These are phyloP conservation scores for Ceratobasidium sp. DNA, from an alignment of 1,284 basidiomycete species.

Conservation along the genomic window DNA sequence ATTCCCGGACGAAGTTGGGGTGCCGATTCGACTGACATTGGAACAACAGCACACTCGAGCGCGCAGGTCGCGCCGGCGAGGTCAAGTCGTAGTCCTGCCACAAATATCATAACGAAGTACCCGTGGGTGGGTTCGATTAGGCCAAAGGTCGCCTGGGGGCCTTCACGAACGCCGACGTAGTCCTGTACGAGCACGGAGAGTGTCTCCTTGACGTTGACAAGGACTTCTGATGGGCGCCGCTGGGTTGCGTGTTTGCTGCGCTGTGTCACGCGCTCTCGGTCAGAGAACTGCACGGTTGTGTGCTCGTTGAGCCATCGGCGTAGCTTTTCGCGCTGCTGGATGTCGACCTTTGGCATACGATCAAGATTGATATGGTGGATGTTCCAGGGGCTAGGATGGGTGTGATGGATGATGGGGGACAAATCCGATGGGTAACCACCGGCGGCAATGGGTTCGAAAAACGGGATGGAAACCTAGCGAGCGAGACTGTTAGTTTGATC, in stretches of 20 bases:
- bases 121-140: conserved; percentile 1
- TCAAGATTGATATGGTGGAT: conserved; percentile 17
- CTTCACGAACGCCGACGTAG: conserved; percentile 9
- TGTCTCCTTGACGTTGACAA: conserved; percentile 25
- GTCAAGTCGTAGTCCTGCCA: conserved; percentile 15
- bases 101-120: neutral
- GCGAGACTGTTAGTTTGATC: neutral
- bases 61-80: conserved; percentile 6
- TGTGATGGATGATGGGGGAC: conserved; percentile 15
- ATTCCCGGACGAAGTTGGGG: neutral
- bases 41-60: conserved; percentile 12
- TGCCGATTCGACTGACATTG: neutral
- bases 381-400: conserved; percentile 18
- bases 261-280: conserved; percentile 9
- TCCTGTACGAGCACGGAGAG: conserved; percentile 8
- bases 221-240: conserved; percentile 2
- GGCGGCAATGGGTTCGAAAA: neutral
- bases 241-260: conserved; percentile 4
- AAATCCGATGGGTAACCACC: conserved; percentile 7
- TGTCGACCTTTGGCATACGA: conserved; percentile 20
- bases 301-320: conserved; percentile 2
- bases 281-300: conserved; percentile 4
- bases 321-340: conserved; percentile 5
- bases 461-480: neutral
- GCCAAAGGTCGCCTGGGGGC: neutral